Base-by-base conservation (phyloP, 2,329 filamentous ascomycete genomes). In the Corynespora cassiicola region DNA sequence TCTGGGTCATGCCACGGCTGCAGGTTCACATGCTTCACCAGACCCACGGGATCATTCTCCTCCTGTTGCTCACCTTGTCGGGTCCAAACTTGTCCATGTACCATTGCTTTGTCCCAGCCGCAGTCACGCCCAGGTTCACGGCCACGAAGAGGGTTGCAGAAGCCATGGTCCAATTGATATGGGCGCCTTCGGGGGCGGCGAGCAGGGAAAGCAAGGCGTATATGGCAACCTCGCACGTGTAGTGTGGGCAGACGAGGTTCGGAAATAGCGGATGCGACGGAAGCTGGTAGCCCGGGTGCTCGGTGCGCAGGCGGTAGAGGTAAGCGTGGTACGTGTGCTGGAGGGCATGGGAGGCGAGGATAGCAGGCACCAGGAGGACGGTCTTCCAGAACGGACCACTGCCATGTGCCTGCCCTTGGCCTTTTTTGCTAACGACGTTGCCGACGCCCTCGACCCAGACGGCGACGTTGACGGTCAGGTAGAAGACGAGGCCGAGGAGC, bases 201-300 rank as follows among this genome's bases (percentile, higher is more conserved):
- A 87, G 66, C 29, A 94, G 70, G 3, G 89, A 80, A 50, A 99
- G 71, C n/a, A 86, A 79, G 14, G 90, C 62, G 65, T 99, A 97
- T 42, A 96, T 82, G 25, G 87, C 64, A 61, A 88, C 91, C 71
- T 97, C 94, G 58, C 86, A 89, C 3, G 87, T 87, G 68, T 97
- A 99, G 70, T 99, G 94, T 12, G 94, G 90, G 55, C 88, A 95
- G 24, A 96, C 71, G 15, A 95, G 68, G 40, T 77, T 75, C 28
- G 75, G 75, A 67, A 97, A 99, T 40, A 87, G 71, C 3, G 85
- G 84, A 43, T 86, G 78, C 2, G 78, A 73, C 0, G 92, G 92
- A 16, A 97, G 76, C 8, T 87, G 87, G 69, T 99, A 97, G 61
- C 90, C 92, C 17, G 60, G 52, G 30, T 57, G 55, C 37, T 59